Conservation (phyloP, 2,329 filamentous ascomycete genomes). For the Neofusicoccum ribis region DNA sequence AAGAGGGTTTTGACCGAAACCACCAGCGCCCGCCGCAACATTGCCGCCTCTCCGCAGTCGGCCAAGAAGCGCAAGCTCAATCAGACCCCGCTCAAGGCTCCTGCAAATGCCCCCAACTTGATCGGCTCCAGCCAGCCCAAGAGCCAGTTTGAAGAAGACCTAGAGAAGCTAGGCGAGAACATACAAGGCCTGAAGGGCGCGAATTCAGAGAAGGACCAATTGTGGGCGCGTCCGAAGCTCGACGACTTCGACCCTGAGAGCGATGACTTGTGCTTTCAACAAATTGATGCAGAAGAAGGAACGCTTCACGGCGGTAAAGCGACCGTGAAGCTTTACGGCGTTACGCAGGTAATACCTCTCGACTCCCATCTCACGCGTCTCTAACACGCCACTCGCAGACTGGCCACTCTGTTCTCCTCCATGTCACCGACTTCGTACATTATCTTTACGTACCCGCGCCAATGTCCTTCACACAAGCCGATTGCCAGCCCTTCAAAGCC, state of each 20-base stretch:
- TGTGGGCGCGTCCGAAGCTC: slow-evolving; percentile 73
- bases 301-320: slow-evolving; percentile 73
- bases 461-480: slow-evolving; percentile 72
- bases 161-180: slow-evolving; percentile 95
- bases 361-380: slow-evolving; percentile 37
- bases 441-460: slow-evolving; percentile 94
- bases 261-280: slow-evolving; percentile 83
- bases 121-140: slow-evolving; percentile 72
- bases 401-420: slow-evolving; percentile 89
- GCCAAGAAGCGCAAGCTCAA: slow-evolving; percentile 86
- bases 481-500: slow-evolving; percentile 75
- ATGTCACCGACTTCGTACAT: slow-evolving; percentile 94
- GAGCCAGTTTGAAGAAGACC: slow-evolving; percentile 86
- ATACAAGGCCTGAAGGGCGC: slow-evolving; percentile 80
- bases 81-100: slow-evolving; percentile 60
- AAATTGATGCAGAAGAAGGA: slow-evolving; percentile 93
- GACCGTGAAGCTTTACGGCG: slow-evolving; percentile 89
- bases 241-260: slow-evolving; percentile 62
- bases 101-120: slow-evolving; percentile 62
- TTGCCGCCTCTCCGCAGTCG: slow-evolving; percentile 48
- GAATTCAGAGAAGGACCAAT: slow-evolving; percentile 90
- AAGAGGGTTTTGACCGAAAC: slow-evolving; percentile 51
- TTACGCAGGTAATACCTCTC: slow-evolving; percentile 65
- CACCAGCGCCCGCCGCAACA: slow-evolving; percentile 46
- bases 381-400: slow-evolving; percentile 37